A percentile compares a stretch with the other conserved stretches of the same genome.
These are phyloP conservation scores for Aureobasidium subglaciale DNA, from an alignment of 2,329 filamentous ascomycete genomes.

Conservation along the genomic window DNA sequence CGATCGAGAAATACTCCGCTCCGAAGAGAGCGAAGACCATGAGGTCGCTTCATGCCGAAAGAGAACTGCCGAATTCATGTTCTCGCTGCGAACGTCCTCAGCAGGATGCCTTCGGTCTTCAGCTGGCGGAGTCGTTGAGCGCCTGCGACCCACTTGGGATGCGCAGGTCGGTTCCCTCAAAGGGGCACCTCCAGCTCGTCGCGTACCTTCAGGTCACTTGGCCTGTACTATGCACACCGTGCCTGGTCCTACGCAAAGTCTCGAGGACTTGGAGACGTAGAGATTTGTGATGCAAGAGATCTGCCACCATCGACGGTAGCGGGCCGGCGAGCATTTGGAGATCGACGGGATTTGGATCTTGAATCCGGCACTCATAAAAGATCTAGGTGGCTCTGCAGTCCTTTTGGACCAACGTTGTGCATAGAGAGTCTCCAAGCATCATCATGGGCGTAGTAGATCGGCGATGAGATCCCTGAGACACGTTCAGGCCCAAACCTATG, in stretches of 20 bases:
- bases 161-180: neutral
- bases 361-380: neutral
- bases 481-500: neutral
- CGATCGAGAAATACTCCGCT: neutral
- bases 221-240: neutral
- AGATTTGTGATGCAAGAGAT: neutral
- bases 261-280: neutral
- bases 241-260: neutral
- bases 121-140: neutral
- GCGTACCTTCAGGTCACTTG: neutral
- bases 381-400: neutral
- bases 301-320: neutral
- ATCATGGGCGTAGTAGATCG: neutral
- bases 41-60: neutral
- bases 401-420: neutral
- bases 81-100: neutral
- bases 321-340: neutral
- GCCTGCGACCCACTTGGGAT: neutral
- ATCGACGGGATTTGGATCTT: neutral
- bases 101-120: neutral
- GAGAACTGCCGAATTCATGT: neutral
- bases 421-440: neutral
- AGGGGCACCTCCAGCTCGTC: neutral
- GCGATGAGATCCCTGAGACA: slow-evolving; percentile 3
- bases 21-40: neutral